phyloP scores from a whole-genome alignment of 192 early-diverging fungal species.

The Globomyces pollinis-pini region DNA sequence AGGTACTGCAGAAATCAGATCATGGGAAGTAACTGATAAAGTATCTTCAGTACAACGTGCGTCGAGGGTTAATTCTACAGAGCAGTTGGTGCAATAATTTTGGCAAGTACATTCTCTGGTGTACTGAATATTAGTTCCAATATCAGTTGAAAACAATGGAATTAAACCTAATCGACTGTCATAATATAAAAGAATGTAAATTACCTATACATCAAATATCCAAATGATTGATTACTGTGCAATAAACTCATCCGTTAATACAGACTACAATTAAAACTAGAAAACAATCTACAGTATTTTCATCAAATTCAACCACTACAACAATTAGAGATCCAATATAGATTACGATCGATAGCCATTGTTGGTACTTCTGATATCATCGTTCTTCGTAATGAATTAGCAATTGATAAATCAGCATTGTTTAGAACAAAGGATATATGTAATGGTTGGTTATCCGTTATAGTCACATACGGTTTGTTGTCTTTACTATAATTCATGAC shows the following conservation, averaged over 20 bases:
- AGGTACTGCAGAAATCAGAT: conserved; percentile 68
- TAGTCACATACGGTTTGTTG: not conserved
- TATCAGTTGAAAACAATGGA: conserved; percentile 73
- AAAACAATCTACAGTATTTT: conserved; percentile 66
- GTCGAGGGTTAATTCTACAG: conserved; percentile 79
- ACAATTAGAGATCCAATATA: no score
- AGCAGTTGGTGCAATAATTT: conserved; percentile 82
- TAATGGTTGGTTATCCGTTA: conserved; percentile 19
- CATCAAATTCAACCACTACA: conserved; percentile 91
- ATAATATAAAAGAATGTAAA: no score
- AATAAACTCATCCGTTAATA: conserved; percentile 92
- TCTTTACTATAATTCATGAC: not conserved
- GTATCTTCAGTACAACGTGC: conserved; percentile 73
- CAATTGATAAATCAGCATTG: conserved; percentile 83
- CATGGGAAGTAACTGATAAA: conserved; percentile 70
- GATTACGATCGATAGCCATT: conserved; percentile 96
- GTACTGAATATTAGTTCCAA: conserved; percentile 68
- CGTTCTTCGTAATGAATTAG: conserved; percentile 85
- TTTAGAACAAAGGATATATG: conserved; percentile 73
- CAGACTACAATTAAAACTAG: conserved; percentile 39
- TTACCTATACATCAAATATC: no score
- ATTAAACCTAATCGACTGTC: conserved; percentile 90
- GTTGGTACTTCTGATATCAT: conserved; percentile 99
- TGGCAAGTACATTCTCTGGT: conserved; percentile 51
- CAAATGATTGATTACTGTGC: no score